These are phyloP conservation scores for Mariannaea elegans DNA, from an alignment of 2,329 filamentous ascomycete genomes.

Conservation along the genomic window DNA sequence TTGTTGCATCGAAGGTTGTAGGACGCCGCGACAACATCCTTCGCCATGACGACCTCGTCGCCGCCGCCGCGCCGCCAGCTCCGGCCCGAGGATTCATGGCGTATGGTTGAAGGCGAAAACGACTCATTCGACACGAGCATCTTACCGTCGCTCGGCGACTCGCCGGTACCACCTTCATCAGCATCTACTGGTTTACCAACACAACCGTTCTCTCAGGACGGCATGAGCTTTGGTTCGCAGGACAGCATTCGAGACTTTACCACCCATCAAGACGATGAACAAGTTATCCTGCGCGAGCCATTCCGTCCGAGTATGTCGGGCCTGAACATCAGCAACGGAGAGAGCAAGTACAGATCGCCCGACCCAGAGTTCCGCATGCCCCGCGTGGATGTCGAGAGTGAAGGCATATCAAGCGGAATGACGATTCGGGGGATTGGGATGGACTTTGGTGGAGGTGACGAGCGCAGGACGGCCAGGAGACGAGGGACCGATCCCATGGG, in stretches of 20 bases:
- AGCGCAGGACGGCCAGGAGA: slow-evolving; percentile 42
- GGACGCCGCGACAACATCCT: not conserved
- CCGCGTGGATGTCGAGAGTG: slow-evolving; percentile 52
- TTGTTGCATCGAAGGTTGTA: not conserved
- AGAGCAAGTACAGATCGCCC: slow-evolving; percentile 47
- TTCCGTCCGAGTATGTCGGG: slow-evolving; percentile 63
- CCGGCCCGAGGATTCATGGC: slow-evolving; percentile 64
- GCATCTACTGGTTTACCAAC: slow-evolving; percentile 52
- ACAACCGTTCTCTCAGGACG: slow-evolving; percentile 55
- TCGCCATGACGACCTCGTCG: slow-evolving; percentile 32
- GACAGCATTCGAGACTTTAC: slow-evolving; percentile 65
- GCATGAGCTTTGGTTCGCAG: slow-evolving; percentile 57
- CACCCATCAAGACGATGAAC: slow-evolving; percentile 62
- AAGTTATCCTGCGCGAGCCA: slow-evolving; percentile 62
- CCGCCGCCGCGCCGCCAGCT: slow-evolving; percentile 35
- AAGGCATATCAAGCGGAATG: slow-evolving; percentile 46
- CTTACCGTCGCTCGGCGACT: slow-evolving; percentile 54
- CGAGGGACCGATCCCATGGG: slow-evolving; percentile 28
- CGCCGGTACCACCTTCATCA: slow-evolving; percentile 46
- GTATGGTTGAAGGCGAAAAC: slow-evolving; percentile 68
- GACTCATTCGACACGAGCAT: slow-evolving; percentile 68
- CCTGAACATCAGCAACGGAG: slow-evolving; percentile 41
- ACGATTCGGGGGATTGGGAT: slow-evolving; percentile 43
- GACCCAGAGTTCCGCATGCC: slow-evolving; percentile 66
- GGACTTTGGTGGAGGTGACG: slow-evolving; percentile 32